Conservation (phyloP, 169 alveolate genomes). For the Miamiensis avidus region DNA sequence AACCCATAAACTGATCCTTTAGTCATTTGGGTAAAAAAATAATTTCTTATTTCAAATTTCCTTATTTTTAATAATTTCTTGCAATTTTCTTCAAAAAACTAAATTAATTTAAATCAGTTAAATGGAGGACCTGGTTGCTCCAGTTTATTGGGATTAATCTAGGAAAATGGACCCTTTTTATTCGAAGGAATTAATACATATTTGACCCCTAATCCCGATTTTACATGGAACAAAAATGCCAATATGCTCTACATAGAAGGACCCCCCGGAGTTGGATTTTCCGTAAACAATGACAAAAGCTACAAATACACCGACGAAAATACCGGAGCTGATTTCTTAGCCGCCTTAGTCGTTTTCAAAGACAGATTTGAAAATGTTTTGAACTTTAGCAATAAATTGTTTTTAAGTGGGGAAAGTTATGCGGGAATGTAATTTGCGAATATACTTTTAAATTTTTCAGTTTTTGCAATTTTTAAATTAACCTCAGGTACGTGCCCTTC, state of each 20-base stretch:
- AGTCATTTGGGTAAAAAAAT: neutral
- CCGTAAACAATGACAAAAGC: constrained; percentile 1
- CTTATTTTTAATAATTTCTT: too few species aligned
- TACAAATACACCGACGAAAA: neutral
- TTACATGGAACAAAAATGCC: constrained; percentile 30
- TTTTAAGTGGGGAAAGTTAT: neutral
- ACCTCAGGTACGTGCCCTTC: neutral
- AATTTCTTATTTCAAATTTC: neutral
- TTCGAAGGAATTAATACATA: constrained; percentile 28
- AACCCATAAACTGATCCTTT: neutral
- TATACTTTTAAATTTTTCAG: too few species aligned
- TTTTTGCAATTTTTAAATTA: too few species aligned
- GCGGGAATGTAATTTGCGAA: neutral
- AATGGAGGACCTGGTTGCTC: constrained; percentile 87
- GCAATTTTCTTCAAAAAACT: neutral
- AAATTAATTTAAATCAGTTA: constrained; percentile 28
- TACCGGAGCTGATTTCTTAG: neutral
- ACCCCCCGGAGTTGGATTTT: constrained; percentile 72
- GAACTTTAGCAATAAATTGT: too few species aligned
- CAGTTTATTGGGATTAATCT: constrained; percentile 51
- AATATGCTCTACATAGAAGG: constrained; percentile 62
- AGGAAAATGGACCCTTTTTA: constrained; percentile 77
- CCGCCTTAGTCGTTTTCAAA: neutral
- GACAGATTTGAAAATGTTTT: neutral
- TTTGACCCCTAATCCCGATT: neutral